Evolutionary conservation across 345 rosid species (phyloP).

Genomic region (Bruguiera parviflora): DNA sequence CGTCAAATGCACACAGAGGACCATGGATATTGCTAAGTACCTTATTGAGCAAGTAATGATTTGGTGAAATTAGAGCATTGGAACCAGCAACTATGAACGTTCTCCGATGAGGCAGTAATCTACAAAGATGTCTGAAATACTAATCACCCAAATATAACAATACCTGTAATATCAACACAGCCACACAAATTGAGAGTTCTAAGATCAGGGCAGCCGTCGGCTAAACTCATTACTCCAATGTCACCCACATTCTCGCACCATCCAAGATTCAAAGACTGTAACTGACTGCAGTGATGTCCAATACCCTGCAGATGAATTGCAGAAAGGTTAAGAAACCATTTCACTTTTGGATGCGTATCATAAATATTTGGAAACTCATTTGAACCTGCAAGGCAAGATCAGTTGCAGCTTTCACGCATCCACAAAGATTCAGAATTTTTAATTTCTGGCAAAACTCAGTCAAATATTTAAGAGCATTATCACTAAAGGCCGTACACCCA

Average conservation of each 20-base stretch:
- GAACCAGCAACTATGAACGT: not conserved
- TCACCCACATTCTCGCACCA: constrained; percentile 95
- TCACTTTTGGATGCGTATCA: not conserved
- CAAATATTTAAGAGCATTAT: constrained; percentile 54
- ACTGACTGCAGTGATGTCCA: constrained; percentile 65
- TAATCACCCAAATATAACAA: not conserved
- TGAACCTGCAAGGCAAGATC: constrained; percentile 75
- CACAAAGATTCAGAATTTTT: constrained; percentile 78
- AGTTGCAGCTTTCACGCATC: constrained; percentile 80
- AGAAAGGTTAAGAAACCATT: not conserved
- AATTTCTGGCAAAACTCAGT: constrained; percentile 56
- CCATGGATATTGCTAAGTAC: not conserved
- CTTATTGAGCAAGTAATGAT: not conserved
- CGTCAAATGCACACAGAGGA: not conserved
- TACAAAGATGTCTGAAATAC: not conserved
- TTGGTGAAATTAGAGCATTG: not conserved
- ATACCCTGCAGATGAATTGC: constrained; percentile 53
- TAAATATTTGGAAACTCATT: not conserved
- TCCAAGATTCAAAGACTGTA: constrained; percentile 81
- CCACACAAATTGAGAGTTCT: constrained; percentile 76
- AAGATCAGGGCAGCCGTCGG: constrained; percentile 87
- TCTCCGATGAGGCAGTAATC: not conserved
- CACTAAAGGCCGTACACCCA: constrained; percentile 77
- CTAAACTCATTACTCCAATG: constrained; percentile 77
- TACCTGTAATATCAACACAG: constrained; percentile 83